Conservation (phyloP, 2,329 filamentous ascomycete genomes). For the Botrytis tulipae region DNA sequence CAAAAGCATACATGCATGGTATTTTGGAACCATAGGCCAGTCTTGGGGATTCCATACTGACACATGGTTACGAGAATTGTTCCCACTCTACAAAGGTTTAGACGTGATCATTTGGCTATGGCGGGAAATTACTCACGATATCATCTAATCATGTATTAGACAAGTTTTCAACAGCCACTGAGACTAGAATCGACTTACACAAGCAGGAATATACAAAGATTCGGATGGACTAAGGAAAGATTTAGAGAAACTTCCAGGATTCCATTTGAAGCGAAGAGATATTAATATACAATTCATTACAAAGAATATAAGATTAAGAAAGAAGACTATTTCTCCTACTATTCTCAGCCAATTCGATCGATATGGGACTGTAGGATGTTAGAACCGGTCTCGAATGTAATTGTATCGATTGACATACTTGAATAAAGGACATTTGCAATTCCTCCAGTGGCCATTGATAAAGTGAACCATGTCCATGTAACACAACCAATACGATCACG, state of each 20-base stretch:
- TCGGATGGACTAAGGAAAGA: constrained; percentile 77
- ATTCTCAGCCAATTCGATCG: constrained; percentile 54
- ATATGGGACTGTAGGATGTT: constrained; percentile 48
- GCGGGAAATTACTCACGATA: constrained; percentile 41
- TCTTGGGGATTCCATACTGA: constrained; percentile 67
- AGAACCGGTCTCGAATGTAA: constrained; percentile 16
- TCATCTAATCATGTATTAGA: constrained; percentile 40
- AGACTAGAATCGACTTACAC: constrained; percentile 44
- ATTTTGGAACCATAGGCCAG: constrained; percentile 59
- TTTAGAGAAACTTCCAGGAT: constrained; percentile 66
- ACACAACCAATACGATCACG: constrained; percentile 49
- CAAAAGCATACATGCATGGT: constrained; percentile 69
- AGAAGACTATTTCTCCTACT: constrained; percentile 59
- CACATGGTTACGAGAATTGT: constrained; percentile 77
- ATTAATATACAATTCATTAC: constrained; percentile 63
- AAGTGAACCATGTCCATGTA: constrained; percentile 76
- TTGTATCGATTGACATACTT: constrained; percentile 43
- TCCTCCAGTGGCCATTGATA: constrained; percentile 53
- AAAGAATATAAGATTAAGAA: constrained; percentile 64
- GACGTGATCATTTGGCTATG: not conserved
- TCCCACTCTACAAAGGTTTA: constrained; percentile 55
- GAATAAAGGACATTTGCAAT: constrained; percentile 54
- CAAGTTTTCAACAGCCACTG: constrained; percentile 24
- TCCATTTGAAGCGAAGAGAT: constrained; percentile 64
- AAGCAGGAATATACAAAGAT: constrained; percentile 72